Percentiles rank a stretch among this genome's conserved stretches.
phyloP scores from a whole-genome alignment of 805 yeast species.

The Ogataea philodendri region DNA sequence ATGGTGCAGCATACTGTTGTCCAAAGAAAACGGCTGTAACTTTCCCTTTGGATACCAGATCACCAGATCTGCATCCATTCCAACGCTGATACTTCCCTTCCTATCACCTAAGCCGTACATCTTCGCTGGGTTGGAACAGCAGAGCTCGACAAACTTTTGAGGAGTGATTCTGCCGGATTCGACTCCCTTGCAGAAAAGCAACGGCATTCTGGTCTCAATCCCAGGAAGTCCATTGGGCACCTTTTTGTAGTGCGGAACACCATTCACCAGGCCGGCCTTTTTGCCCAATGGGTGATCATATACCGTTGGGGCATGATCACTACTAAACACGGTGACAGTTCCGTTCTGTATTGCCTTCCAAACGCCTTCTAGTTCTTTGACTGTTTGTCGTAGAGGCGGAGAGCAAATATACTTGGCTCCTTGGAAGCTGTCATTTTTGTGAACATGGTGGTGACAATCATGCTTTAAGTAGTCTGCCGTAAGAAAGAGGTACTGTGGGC shows the following conservation, averaged over 20 bases:
- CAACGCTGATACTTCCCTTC: slow-evolving; percentile 45
- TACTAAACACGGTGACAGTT: slow-evolving; percentile 44
- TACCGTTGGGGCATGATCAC: slow-evolving; percentile 47
- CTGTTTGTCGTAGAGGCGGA: slow-evolving; percentile 45
- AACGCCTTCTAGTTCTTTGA: slow-evolving; percentile 40
- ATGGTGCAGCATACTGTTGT: slow-evolving; percentile 36
- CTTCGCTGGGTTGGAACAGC: slow-evolving; percentile 46
- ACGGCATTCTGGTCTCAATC: slow-evolving; percentile 45
- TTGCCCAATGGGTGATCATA: slow-evolving; percentile 43
- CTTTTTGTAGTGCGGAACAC: slow-evolving; percentile 40
- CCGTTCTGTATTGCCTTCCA: slow-evolving; percentile 48
- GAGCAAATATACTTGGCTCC: slow-evolving; percentile 53
- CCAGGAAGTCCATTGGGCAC: slow-evolving; percentile 53
- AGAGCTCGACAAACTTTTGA: slow-evolving; percentile 44
- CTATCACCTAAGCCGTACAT: slow-evolving; percentile 41
- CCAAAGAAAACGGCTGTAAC: slow-evolving; percentile 28
- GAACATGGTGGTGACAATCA: slow-evolving; percentile 26
- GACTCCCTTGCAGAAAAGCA: slow-evolving; percentile 44
- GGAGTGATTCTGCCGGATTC: slow-evolving; percentile 39
- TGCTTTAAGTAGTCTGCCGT: slow-evolving; percentile 38
- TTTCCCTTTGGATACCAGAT: slow-evolving; percentile 45
- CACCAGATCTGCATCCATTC: slow-evolving; percentile 48
- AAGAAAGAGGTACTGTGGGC: slow-evolving; percentile 48
- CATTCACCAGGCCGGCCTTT: slow-evolving; percentile 40
- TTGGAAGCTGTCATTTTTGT: slow-evolving; percentile 37